Conservation (phyloP, 768 basidiomycete species). For the Tulasnella sp. region DNA sequence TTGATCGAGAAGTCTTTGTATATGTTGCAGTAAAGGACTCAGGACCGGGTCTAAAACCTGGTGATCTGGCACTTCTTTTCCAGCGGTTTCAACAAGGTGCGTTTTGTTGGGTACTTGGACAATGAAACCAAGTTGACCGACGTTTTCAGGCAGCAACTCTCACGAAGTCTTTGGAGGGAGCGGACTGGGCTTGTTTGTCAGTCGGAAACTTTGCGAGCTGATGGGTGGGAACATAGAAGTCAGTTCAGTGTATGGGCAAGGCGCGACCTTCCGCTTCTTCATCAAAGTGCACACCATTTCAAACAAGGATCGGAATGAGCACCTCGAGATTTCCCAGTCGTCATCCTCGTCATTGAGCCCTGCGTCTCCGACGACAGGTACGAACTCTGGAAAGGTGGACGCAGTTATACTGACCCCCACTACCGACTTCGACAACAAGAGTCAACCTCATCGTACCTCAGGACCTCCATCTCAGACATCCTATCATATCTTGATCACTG, state of each 20-base stretch:
- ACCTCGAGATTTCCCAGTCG: not conserved
- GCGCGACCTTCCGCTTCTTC: conserved; percentile 32
- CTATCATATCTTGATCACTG: conserved; percentile 21
- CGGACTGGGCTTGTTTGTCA: conserved; percentile 31
- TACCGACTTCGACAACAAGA: not conserved
- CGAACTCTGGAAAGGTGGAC: too few species aligned
- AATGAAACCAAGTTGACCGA: not conserved
- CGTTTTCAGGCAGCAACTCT: conserved; percentile 23
- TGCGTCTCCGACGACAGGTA: not conserved
- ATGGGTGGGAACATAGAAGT: conserved; percentile 30
- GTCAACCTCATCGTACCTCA: not conserved
- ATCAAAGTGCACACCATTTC: conserved; percentile 18
- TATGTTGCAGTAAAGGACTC: conserved; percentile 29
- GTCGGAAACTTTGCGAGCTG: conserved; percentile 25
- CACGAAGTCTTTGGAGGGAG: conserved; percentile 23
- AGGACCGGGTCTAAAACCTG: conserved; percentile 30
- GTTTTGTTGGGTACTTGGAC: conserved; percentile 12
- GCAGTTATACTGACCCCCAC: too few species aligned
- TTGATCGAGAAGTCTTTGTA: conserved; percentile 24
- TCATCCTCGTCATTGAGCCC: not conserved
- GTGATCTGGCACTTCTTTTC: conserved; percentile 30
- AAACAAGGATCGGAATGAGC: not conserved
- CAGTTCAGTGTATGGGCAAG: conserved; percentile 28
- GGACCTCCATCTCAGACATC: conserved; percentile 4
- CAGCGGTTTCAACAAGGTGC: conserved; percentile 31